These are phyloP conservation scores for Diddensiella transvaalensis DNA, from an alignment of 805 yeast species.

Conservation along the genomic window DNA sequence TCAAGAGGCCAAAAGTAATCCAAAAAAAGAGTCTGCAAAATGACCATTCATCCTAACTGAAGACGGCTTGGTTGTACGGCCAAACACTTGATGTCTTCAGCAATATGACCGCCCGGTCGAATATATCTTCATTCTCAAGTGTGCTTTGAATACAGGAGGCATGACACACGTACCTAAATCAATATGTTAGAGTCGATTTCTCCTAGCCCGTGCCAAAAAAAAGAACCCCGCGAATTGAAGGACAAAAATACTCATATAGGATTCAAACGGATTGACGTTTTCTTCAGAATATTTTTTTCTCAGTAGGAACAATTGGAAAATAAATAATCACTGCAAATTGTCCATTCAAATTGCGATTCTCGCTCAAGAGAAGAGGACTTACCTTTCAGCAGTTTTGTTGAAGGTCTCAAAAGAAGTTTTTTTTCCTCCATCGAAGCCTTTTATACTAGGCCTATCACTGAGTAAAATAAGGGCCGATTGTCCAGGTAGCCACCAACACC, in stretches of 20 bases:
- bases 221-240: no score
- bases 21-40: constrained; percentile 5
- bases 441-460: neutral
- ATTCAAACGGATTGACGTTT: no score
- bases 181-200: no score
- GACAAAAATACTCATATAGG: no score
- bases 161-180: no score
- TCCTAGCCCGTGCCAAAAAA: no score
- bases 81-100: constrained; percentile 11
- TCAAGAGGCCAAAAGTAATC: no score
- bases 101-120: constrained; percentile 41
- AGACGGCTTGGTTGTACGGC: constrained; percentile 25
- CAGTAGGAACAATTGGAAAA: constrained; percentile 39
- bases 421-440: neutral
- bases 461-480: neutral
- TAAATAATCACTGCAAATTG: neutral
- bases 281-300: constrained; percentile 17
- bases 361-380: no score
- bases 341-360: no score
- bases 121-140: constrained; percentile 33
- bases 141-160: no score
- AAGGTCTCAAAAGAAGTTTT: neutral
- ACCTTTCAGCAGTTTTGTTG: neutral
- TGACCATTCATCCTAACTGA: constrained; percentile 25
- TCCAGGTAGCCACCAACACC: no score